Conservation (phyloP, 495 filamentous ascomycete genomes). For the Cryomyces minteri region DNA sequence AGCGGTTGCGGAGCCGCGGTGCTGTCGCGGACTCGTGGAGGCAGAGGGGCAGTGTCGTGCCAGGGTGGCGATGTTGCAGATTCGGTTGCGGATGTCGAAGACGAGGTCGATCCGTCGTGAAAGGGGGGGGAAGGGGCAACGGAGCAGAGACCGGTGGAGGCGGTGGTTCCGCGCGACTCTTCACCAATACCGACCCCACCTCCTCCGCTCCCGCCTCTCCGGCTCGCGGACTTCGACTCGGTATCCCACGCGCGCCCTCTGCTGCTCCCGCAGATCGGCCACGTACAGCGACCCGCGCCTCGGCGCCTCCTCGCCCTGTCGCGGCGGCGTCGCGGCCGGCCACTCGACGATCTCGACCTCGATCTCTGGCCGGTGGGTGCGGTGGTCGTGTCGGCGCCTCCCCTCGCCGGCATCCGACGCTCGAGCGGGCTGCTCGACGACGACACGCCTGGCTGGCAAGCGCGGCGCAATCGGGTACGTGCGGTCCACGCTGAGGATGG, state of each 20-base stretch:
- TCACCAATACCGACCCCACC: constrained; percentile 15
- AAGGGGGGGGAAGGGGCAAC: too few species aligned
- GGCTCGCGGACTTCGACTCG: constrained; percentile 19
- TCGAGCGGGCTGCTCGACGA: constrained; percentile 7
- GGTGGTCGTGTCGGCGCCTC: background rate
- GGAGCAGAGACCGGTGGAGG: too few species aligned
- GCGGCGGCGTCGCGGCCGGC: background rate
- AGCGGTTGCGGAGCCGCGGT: too few species aligned
- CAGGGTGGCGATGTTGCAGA: too few species aligned
- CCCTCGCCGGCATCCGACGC: background rate
- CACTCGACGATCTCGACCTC: background rate
- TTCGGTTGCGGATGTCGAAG: too few species aligned
- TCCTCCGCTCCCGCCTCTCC: constrained; percentile 11
- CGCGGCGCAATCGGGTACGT: constrained; percentile 14
- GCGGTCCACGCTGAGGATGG: constrained; percentile 17
- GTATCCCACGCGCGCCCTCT: constrained; percentile 12
- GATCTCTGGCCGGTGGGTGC: constrained; percentile 1
- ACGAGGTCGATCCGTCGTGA: too few species aligned
- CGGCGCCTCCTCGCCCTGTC: constrained; percentile 1
- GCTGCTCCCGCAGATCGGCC: constrained; percentile 10
- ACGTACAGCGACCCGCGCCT: constrained; percentile 19
- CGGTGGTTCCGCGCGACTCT: background rate
- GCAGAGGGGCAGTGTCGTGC: too few species aligned
- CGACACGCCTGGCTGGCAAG: constrained; percentile 2
- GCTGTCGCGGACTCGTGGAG: too few species aligned